A percentile compares a stretch with the other conserved stretches of the same genome.
These are phyloP conservation scores for Starmerella cellae DNA, from an alignment of 805 yeast species.

Conservation along the genomic window DNA sequence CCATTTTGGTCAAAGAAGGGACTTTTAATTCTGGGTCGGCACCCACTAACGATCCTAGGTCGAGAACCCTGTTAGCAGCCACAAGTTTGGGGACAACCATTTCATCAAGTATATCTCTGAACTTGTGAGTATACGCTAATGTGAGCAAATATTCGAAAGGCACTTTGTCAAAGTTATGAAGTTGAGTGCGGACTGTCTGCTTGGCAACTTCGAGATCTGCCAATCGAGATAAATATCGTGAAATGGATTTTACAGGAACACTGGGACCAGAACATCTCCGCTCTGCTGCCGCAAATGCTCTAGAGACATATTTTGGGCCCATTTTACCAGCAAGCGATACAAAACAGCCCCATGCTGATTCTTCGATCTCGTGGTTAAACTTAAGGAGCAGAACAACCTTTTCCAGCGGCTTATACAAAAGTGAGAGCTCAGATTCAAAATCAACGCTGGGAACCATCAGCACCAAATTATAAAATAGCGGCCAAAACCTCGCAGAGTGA, in stretches of 20 bases:
- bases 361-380: conserved; percentile 17
- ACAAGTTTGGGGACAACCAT: neutral
- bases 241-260: conserved; percentile 5
- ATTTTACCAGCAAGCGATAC: conserved; percentile 14
- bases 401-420: conserved; percentile 11
- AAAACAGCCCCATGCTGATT: conserved; percentile 22
- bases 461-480: conserved; percentile 18
- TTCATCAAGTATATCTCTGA: neutral
- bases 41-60: neutral
- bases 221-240: conserved; percentile 8
- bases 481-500: conserved; percentile 19
- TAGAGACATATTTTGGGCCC: conserved; percentile 4
- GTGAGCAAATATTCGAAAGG: conserved; percentile 8
- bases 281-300: conserved; percentile 11
- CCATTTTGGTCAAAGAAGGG: neutral
- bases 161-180: neutral
- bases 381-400: conserved; percentile 7
- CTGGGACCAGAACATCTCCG: conserved; percentile 5
- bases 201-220: conserved; percentile 1
- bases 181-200: conserved; percentile 2
- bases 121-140: conserved; percentile 6
- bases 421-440: conserved; percentile 5
- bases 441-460: conserved; percentile 11
- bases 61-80: conserved; percentile 1
- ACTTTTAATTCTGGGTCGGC: conserved; percentile 1